Evolutionary conservation across 2,329 filamentous ascomycete genomes (phyloP), one percentile per base, ranked within the genome.

Genomic region (Metarhizium anisopliae): DNA sequence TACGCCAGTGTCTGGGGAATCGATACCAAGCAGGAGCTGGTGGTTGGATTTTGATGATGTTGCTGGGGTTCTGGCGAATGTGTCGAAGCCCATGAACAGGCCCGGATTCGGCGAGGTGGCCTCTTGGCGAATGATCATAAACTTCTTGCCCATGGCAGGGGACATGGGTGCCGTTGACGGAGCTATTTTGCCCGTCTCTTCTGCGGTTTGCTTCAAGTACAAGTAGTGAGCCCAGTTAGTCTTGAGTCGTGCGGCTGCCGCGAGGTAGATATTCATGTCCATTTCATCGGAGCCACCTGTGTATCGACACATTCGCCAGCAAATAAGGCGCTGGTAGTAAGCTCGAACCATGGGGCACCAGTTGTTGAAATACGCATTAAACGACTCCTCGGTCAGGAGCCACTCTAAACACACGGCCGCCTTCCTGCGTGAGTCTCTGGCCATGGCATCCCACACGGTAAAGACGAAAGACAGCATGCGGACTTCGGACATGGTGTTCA

Each of bases 331-430:
- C 81, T 95, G 94, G 67, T 87, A 96, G 69, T 96, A 96, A 14
- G 90, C 87, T 58, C 92, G 83, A 25, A 96, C 90, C 92, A 96
- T 95, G 0, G 92, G 90, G 65, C 90, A 95, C 91, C 92, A 96
- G 65, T 96, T 90, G 66, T 88, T 93, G 72, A 96, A 96, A 59
- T 90, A 85, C 58, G 82, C 83, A 65, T 89, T 84, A 67, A 96
- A 96, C 2, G 87, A 81, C 30, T 85, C 78, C 54, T 88, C 85
- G 6, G 85, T 80, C 13, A 96, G 74, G 43, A 96, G 73, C 76
- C 94, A 92, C 25, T 84, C 82, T 32, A 87, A 64, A 66, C 89
- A 95, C 18, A 95, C 67, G 14, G 79, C 74, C 56, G 81, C 77
- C 69, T 93, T 95, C 52, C 88, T 81, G 52, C 76, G 73, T 2